Percentiles rank a stretch among this genome's conserved stretches.
Evolutionary conservation across 495 filamentous ascomycete genomes (phyloP).

Genomic region (Xylaria cubensis): DNA sequence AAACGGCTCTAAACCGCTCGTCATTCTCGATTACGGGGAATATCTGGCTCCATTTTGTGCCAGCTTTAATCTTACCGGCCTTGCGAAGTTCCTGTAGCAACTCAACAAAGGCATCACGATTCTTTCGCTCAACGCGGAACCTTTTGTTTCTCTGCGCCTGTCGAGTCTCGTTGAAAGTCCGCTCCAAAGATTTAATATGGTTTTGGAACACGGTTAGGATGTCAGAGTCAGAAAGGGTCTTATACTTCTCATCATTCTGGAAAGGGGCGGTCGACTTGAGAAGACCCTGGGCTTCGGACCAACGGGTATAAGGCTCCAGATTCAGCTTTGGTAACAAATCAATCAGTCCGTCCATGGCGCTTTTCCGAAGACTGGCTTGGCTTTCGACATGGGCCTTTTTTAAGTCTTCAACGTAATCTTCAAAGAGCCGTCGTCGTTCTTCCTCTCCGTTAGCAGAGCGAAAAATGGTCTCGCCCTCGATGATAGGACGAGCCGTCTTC

Average conservation of each 20-base stretch:
- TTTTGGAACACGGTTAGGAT: constrained; percentile 92
- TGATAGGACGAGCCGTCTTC: constrained; percentile 94
- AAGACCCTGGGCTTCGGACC: constrained; percentile 85
- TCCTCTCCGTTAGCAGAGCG: constrained; percentile 85
- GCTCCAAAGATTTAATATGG: constrained; percentile 90
- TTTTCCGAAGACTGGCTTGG: constrained; percentile 73
- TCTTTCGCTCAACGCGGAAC: constrained; percentile 80
- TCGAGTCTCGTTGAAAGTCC: constrained; percentile 84
- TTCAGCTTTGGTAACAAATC: constrained; percentile 82
- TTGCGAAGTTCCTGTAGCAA: constrained; percentile 76
- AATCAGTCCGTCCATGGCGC: constrained; percentile 85
- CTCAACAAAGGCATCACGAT: constrained; percentile 77
- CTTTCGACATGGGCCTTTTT: constrained; percentile 78
- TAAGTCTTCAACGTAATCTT: constrained; percentile 88
- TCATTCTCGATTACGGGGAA: constrained; percentile 80
- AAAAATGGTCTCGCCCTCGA: constrained; percentile 95
- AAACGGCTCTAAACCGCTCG: constrained; percentile 80
- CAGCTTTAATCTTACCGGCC: constrained; percentile 86
- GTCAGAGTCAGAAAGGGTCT: constrained; percentile 84
- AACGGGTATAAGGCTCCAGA: constrained; percentile 92
- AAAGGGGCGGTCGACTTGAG: constrained; percentile 82
- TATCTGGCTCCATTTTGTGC: constrained; percentile 87
- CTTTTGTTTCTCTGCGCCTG: constrained; percentile 85
- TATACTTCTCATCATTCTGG: constrained; percentile 86
- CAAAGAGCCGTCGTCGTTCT: constrained; percentile 90